phyloP scores from a whole-genome alignment of 192 early-diverging fungal genomes.

The Gaertneriomyces sp. region DNA sequence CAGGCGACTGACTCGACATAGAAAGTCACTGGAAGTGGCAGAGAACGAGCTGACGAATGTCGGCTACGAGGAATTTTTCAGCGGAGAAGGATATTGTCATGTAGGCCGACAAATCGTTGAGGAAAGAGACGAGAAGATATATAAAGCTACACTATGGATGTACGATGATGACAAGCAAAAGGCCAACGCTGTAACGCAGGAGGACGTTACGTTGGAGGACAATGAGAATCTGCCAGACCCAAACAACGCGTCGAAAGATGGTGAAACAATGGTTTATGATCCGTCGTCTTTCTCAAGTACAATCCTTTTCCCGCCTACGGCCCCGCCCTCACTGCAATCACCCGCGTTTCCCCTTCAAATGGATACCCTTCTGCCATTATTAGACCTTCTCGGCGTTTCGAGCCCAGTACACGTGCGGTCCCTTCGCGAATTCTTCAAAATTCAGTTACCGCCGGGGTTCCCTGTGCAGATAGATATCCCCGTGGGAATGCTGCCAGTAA shows the following conservation, averaged over 20 bases:
- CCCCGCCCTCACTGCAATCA: slow-evolving; percentile 27
- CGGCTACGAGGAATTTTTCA: slow-evolving; percentile 38
- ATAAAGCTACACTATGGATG: slow-evolving; percentile 50
- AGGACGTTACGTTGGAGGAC: neutral
- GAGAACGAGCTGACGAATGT: too few species aligned
- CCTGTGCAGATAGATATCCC: slow-evolving; percentile 51
- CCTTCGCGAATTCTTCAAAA: slow-evolving; percentile 39
- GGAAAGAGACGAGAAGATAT: slow-evolving; percentile 10
- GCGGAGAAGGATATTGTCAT: slow-evolving; percentile 15
- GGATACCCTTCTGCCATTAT: slow-evolving; percentile 35
- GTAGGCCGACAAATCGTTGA: slow-evolving; percentile 31
- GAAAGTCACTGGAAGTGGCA: slow-evolving; percentile 31
- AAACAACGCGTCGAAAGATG: too few species aligned
- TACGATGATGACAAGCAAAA: slow-evolving; percentile 27
- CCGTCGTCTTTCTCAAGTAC: slow-evolving; percentile 12
- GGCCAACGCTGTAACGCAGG: slow-evolving; percentile 5
- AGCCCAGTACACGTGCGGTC: slow-evolving; percentile 38
- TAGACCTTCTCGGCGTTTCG: slow-evolving; percentile 43
- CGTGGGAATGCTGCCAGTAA: slow-evolving; percentile 42
- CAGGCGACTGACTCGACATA: slow-evolving; percentile 23
- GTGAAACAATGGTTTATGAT: too few species aligned
- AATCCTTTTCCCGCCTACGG: slow-evolving; percentile 12
- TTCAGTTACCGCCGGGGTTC: slow-evolving; percentile 44
- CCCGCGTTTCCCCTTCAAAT: slow-evolving; percentile 38
- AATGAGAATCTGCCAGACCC: neutral